A percentile compares a stretch with the other conserved stretches of the same genome.
Evolutionary conservation across 106 monocot genomes (phyloP).

Genomic region (Apostasia shenzhenica): DNA sequence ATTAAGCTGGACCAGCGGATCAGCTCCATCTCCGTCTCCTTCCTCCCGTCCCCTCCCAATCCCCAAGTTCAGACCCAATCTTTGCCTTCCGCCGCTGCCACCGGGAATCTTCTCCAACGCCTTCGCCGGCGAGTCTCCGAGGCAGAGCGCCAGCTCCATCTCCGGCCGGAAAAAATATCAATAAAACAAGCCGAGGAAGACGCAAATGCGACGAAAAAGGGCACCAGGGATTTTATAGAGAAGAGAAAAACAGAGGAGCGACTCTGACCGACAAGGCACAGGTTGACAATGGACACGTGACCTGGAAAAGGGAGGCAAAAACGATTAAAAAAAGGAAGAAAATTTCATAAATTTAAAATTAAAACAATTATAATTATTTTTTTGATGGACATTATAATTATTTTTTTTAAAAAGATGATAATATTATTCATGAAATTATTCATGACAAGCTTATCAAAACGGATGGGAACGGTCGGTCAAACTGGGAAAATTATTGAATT

Average conservation of each 20-base stretch:
- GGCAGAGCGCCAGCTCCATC: slow-evolving; percentile 21
- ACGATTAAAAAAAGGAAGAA: neutral
- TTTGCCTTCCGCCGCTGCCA: neutral
- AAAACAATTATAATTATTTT: neutral
- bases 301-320: slow-evolving; percentile 8
- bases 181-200: neutral
- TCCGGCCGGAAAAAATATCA: neutral
- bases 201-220: neutral
- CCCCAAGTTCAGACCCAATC: slow-evolving; percentile 15
- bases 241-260: neutral
- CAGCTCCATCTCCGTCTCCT: neutral
- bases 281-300: slow-evolving; percentile 17
- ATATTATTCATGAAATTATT: too few relatives aligned
- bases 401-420: too few relatives aligned
- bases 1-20: slow-evolving; percentile 21
- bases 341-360: neutral
- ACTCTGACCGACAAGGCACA: slow-evolving; percentile 10
- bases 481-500: too few relatives aligned
- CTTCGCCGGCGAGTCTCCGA: slow-evolving; percentile 15
- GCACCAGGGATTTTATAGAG: slow-evolving; percentile 1
- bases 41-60: neutral
- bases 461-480: too few relatives aligned
- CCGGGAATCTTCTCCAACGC: slow-evolving; percentile 2
- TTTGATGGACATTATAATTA: too few relatives aligned
- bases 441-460: too few relatives aligned